A percentile compares a stretch with the other conserved stretches of the same genome.
Evolutionary conservation across 306 rosid genomes (phyloP).

Genomic region (Corylus avellana): DNA sequence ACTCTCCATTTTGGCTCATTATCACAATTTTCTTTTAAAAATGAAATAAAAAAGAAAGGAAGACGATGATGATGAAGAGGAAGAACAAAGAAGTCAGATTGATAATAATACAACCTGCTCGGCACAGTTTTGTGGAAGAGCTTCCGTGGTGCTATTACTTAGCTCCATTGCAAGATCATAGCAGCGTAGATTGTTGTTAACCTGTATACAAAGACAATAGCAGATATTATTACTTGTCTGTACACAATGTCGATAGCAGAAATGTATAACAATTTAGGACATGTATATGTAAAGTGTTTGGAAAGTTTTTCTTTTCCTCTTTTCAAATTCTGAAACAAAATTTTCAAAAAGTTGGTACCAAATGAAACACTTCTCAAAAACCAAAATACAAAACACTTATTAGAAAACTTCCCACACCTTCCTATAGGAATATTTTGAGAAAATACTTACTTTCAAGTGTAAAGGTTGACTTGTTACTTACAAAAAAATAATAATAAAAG

Average conservation of each 20-base stretch:
- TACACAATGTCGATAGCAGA: constrained; percentile 14
- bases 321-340: too few species aligned
- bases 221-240: constrained; percentile 79
- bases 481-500: too few species aligned
- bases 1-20: not conserved
- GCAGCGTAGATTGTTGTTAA: constrained; percentile 96
- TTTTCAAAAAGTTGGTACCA: too few species aligned
- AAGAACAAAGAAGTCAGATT: constrained; percentile 28
- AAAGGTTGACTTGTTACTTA: too few species aligned
- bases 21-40: not conserved
- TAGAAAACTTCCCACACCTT: too few species aligned
- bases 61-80: not conserved
- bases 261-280: constrained; percentile 6
- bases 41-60: not conserved
- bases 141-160: constrained; percentile 84
- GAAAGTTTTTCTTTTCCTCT: too few species aligned
- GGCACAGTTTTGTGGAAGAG: constrained; percentile 88
- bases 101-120: constrained; percentile 68
- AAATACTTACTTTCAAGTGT: too few species aligned
- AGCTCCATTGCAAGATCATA: constrained; percentile 97
- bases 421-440: too few species aligned
- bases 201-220: constrained; percentile 45
- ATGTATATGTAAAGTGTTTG: too few species aligned
- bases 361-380: too few species aligned
- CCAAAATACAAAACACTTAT: too few species aligned